phyloP scores from a whole-genome alignment of 352 stramenopile genomes.

The Pythium chondricola region DNA sequence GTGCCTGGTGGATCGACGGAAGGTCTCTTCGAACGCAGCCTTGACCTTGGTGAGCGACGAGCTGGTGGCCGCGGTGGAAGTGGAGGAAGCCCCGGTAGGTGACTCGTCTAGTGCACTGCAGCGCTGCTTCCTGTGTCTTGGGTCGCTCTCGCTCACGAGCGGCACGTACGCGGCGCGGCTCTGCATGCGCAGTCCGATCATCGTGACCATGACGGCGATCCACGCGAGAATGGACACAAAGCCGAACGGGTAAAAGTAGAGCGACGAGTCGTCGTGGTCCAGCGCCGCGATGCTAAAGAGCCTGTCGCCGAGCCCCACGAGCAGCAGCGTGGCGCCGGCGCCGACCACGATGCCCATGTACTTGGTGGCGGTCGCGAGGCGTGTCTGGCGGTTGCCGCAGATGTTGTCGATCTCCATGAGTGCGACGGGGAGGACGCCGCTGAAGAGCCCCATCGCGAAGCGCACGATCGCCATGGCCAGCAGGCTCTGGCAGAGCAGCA shows the following conservation, averaged over 20 bases:
- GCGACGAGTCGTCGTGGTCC: slow-evolving; percentile 33
- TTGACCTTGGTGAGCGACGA: slow-evolving; percentile 56
- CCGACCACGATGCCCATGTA: slow-evolving; percentile 61
- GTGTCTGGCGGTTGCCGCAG: slow-evolving; percentile 69
- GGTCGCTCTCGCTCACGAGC: slow-evolving; percentile 48
- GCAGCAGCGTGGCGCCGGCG: slow-evolving; percentile 37
- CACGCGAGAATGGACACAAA: slow-evolving; percentile 69
- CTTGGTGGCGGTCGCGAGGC: slow-evolving; percentile 50
- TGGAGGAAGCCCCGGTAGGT: slow-evolving; percentile 12
- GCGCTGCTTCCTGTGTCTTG: slow-evolving; percentile 36
- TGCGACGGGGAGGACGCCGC: slow-evolving; percentile 61
- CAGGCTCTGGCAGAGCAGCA: slow-evolving; percentile 72
- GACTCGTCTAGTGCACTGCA: slow-evolving; percentile 24
- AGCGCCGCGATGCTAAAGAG: slow-evolving; percentile 33
- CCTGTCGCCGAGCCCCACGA: slow-evolving; percentile 43
- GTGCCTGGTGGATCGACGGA: slow-evolving; percentile 35
- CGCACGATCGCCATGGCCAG: slow-evolving; percentile 72
- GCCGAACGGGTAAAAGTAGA: slow-evolving; percentile 76
- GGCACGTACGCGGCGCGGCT: slow-evolving; percentile 63
- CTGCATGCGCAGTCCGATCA: slow-evolving; percentile 54
- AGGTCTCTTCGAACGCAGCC: slow-evolving; percentile 61
- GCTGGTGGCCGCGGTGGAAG: slow-evolving; percentile 12
- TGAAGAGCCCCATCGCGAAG: slow-evolving; percentile 71
- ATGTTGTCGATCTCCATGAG: slow-evolving; percentile 83
- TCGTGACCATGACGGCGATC: slow-evolving; percentile 59